phyloP scores from a whole-genome alignment of 768 basidiomycete species.

The Naganishia kalamii region DNA sequence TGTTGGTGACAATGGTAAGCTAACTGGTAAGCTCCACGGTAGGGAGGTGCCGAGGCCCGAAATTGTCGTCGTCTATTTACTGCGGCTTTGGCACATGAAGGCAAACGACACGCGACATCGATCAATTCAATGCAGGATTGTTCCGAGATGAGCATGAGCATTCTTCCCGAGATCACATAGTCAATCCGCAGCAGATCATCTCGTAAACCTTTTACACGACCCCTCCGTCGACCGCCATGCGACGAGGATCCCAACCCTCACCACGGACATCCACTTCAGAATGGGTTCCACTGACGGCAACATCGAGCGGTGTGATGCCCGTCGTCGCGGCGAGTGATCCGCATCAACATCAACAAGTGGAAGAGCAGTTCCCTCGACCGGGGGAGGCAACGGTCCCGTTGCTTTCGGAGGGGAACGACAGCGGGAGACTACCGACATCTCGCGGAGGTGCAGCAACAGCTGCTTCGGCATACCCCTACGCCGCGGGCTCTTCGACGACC shows the following conservation, averaged over 20 bases:
- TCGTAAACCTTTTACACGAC: neutral
- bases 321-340: neutral
- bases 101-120: no score
- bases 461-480: neutral
- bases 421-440: no score
- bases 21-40: no score
- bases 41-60: no score
- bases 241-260: neutral
- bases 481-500: neutral
- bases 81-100: no score
- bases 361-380: neutral
- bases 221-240: neutral
- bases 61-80: no score
- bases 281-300: conserved; percentile 7
- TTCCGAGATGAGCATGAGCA: no score
- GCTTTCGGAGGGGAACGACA: no score
- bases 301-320: neutral
- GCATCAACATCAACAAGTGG: neutral
- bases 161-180: neutral
- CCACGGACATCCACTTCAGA: conserved; percentile 2
- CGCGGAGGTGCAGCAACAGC: no score
- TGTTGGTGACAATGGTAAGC: no score
- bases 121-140: no score
- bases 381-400: neutral
- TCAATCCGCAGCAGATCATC: neutral